These are phyloP conservation scores for Trametes hirsuta DNA, from an alignment of 1,284 basidiomycete genomes.

Conservation along the genomic window DNA sequence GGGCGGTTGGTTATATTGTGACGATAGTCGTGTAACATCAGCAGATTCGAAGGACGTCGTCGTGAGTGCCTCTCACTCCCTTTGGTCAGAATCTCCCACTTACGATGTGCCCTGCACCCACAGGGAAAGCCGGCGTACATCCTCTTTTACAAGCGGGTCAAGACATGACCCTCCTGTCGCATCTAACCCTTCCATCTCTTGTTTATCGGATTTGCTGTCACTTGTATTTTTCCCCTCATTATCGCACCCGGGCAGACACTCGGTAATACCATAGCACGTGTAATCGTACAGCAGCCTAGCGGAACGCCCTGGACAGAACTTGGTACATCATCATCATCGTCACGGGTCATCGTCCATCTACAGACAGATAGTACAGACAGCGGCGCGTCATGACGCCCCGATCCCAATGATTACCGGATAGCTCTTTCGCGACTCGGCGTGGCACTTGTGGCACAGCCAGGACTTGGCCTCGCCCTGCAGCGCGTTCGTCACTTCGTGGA, in stretches of 20 bases:
- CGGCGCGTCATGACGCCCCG: conserved; percentile 21
- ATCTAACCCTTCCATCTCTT: conserved; percentile 32
- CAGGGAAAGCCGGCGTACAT: conserved; percentile 89
- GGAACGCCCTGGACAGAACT: conserved; percentile 10
- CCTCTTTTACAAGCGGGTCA: conserved; percentile 81
- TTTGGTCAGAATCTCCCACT: not conserved
- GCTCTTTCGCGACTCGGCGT: conserved; percentile 39
- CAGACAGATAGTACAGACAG: not conserved
- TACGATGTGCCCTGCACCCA: conserved; percentile 6
- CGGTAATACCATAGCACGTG: conserved; percentile 40
- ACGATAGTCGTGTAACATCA: conserved; percentile 78
- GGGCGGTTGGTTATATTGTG: conserved; percentile 85
- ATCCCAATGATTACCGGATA: conserved; percentile 28
- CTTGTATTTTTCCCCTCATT: conserved; percentile 31
- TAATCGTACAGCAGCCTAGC: conserved; percentile 36
- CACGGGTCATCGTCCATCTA: not conserved
- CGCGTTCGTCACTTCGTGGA: conserved; percentile 35
- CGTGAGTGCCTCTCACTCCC: conserved; percentile 52
- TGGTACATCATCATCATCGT: not conserved
- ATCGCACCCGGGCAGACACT: conserved; percentile 26
- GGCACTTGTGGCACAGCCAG: conserved; percentile 64
- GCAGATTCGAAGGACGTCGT: conserved; percentile 83
- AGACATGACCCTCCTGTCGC: conserved; percentile 42
- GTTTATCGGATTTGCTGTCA: conserved; percentile 37
- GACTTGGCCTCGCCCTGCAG: conserved; percentile 22